A percentile compares a stretch with the other conserved stretches of the same genome.
Conservation (phyloP, 257 asterid species). For the Leptodermis oblonga region DNA sequence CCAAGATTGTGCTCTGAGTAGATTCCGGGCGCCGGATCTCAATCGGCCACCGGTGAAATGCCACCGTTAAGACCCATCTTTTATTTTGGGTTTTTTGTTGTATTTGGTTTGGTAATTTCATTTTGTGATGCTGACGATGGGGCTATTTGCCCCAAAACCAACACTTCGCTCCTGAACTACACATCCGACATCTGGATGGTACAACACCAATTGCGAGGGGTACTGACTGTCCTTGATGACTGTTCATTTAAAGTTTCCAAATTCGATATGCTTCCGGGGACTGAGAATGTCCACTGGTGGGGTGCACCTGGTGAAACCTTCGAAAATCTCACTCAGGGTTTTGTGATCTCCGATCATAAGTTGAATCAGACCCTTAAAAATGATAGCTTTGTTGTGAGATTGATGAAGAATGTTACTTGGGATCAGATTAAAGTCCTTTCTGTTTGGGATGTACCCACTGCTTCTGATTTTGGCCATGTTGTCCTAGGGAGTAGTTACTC, state of each 20-base stretch:
- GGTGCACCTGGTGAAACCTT: constrained; percentile 69
- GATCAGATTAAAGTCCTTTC: constrained; percentile 65
- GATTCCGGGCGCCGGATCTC: constrained; percentile 14
- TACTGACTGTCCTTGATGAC: constrained; percentile 51
- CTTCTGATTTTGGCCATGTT: constrained; percentile 88
- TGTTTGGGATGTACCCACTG: constrained; percentile 83
- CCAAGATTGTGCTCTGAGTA: background rate
- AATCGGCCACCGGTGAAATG: constrained; percentile 15
- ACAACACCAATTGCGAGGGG: constrained; percentile 96
- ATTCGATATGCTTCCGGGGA: constrained; percentile 87
- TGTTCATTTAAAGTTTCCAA: constrained; percentile 76
- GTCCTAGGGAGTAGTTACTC: constrained; percentile 33
- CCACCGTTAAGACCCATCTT: constrained; percentile 16
- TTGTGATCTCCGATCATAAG: constrained; percentile 53
- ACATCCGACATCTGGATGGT: constrained; percentile 77
- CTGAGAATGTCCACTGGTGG: constrained; percentile 94
- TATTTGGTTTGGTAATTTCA: constrained; percentile 24
- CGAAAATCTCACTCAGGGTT: constrained; percentile 72
- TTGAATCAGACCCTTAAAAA: constrained; percentile 69
- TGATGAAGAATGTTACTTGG: constrained; percentile 70
- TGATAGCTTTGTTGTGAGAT: constrained; percentile 55
- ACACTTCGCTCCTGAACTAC: constrained; percentile 57
- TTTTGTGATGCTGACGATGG: constrained; percentile 53
- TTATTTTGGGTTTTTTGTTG: constrained; percentile 13
- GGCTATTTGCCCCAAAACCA: constrained; percentile 46